phyloP scores from a whole-genome alignment of 257 asterid genomes.

The Nicotiana attenuata region DNA sequence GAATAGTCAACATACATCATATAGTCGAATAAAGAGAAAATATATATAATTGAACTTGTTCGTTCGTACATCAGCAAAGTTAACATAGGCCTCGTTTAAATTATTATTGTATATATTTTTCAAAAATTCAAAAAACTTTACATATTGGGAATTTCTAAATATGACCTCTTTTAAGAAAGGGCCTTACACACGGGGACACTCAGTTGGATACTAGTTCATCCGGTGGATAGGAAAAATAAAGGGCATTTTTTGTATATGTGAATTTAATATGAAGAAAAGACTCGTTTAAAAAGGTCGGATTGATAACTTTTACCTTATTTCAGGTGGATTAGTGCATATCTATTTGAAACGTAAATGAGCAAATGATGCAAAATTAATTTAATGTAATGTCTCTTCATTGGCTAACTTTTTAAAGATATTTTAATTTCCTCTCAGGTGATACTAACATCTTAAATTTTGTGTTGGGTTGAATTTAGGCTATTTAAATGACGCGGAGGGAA shows the following conservation, averaged over 20 bases:
- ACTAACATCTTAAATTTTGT: not conserved
- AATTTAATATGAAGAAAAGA: too few species aligned
- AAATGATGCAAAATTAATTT: not conserved
- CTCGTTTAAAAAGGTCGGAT: not conserved
- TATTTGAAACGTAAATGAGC: not conserved
- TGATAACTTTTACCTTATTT: not conserved
- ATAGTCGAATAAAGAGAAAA: too few species aligned
- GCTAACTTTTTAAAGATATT: not conserved
- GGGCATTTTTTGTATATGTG: not conserved
- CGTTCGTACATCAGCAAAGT: too few species aligned
- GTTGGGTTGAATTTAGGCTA: not conserved
- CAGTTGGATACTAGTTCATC: too few species aligned
- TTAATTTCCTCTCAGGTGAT: not conserved
- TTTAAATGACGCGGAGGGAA: not conserved
- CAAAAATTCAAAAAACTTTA: too few species aligned
- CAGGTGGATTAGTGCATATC: not conserved
- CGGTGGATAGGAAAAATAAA: not conserved
- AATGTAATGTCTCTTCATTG: not conserved
- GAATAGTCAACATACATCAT: not conserved
- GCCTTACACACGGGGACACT: not conserved
- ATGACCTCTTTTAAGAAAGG: too few species aligned
- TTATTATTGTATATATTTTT: too few species aligned
- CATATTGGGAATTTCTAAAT: too few species aligned
- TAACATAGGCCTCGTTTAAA: too few species aligned
- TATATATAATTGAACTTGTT: too few species aligned